Percentiles rank a stretch among this genome's conserved stretches.
Evolutionary conservation across 306 rosid species (phyloP).

Genomic region (Albizia julibrissin): DNA sequence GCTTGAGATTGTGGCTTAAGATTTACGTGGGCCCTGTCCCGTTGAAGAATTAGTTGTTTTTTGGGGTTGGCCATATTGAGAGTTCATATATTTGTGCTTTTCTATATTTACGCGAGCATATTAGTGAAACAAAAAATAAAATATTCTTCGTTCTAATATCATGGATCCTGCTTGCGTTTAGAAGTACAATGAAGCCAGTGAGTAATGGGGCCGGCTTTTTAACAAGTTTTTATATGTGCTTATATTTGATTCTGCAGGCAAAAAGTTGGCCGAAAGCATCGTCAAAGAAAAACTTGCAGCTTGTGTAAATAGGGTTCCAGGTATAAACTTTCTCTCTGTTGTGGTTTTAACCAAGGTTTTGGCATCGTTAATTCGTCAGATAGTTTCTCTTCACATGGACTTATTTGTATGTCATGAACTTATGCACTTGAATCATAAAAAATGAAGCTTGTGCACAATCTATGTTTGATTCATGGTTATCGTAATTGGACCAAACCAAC

Average conservation of each 20-base stretch:
- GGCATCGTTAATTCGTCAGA: neutral
- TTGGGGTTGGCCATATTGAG: neutral
- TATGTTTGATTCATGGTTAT: neutral
- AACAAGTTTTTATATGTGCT: neutral
- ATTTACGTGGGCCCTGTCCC: neutral
- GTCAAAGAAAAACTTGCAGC: constrained; percentile 93
- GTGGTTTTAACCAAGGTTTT: neutral
- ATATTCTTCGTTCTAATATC: neutral
- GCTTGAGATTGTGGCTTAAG: neutral
- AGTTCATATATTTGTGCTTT: neutral
- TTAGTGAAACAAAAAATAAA: neutral
- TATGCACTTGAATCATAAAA: neutral
- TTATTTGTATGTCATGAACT: neutral
- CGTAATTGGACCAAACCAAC: neutral
- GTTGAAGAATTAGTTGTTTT: neutral
- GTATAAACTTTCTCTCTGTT: constrained; percentile 35
- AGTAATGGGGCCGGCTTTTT: neutral
- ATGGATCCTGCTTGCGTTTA: neutral
- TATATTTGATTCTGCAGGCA: constrained; percentile 60
- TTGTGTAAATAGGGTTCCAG: constrained; percentile 87
- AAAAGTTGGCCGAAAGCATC: constrained; percentile 84
- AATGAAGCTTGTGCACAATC: neutral
- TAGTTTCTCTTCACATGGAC: neutral
- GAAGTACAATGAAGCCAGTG: neutral
- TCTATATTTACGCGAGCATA: neutral